These are phyloP conservation scores for Neospermospora avenae DNA, from an alignment of 2,329 filamentous ascomycete species.

Conservation along the genomic window DNA sequence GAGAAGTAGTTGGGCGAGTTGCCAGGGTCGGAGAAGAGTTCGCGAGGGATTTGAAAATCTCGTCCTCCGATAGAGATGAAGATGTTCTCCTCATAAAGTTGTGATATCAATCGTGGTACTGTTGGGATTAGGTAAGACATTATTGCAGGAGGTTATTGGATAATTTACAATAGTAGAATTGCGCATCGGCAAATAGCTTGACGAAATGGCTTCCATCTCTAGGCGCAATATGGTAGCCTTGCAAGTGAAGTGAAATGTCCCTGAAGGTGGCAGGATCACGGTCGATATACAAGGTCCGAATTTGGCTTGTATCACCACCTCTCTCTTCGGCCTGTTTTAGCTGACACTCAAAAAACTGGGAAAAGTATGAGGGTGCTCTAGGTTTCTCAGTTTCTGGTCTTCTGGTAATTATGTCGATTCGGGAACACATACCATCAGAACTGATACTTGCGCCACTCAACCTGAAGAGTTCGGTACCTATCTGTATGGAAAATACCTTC, in stretches of 20 bases:
- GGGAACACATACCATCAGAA: conserved; percentile 60
- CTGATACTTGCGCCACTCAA: conserved; percentile 67
- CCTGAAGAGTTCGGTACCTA: conserved; percentile 65
- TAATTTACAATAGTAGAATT: conserved; percentile 79
- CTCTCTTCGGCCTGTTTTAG: conserved; percentile 60
- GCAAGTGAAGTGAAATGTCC: conserved; percentile 86
- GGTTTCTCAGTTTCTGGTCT: conserved; percentile 44
- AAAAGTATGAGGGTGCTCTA: conserved; percentile 93
- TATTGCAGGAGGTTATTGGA: neutral
- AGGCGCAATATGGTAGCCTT: conserved; percentile 85
- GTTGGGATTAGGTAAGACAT: conserved; percentile 17
- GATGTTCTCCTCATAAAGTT: conserved; percentile 87
- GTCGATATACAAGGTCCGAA: conserved; percentile 91
- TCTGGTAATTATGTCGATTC: neutral
- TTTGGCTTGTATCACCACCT: conserved; percentile 32
- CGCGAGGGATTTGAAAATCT: conserved; percentile 86
- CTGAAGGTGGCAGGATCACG: conserved; percentile 85
- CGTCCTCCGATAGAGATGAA: conserved; percentile 86
- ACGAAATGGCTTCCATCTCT: conserved; percentile 85
- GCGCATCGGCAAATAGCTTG: conserved; percentile 87
- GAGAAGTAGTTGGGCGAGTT: conserved; percentile 97
- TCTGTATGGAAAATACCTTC: conserved; percentile 63
- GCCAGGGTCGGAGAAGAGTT: conserved; percentile 79
- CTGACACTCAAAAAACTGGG: conserved; percentile 87
- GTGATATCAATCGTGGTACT: conserved; percentile 87